These are phyloP conservation scores for Aureobasidium sp. DNA, from an alignment of 2,329 filamentous ascomycete species.

Conservation along the genomic window DNA sequence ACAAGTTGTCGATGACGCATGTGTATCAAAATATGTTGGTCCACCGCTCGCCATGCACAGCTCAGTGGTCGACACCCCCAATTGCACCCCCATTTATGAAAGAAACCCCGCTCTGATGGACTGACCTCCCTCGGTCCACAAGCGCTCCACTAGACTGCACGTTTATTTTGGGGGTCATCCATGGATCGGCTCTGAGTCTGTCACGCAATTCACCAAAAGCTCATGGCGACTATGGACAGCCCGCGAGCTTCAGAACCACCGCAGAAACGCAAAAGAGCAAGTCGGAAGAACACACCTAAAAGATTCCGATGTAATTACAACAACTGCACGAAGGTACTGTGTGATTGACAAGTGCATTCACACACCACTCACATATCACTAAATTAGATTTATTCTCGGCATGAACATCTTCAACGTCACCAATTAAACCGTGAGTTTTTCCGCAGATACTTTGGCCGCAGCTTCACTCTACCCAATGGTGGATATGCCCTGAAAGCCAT, in stretches of 20 bases:
- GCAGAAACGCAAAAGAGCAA: constrained; percentile 44
- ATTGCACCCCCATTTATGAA: not conserved
- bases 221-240: not conserved
- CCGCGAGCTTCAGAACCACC: not conserved
- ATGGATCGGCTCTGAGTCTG: not conserved
- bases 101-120: too few relatives aligned
- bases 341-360: not conserved
- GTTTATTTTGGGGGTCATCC: constrained; percentile 2
- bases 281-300: constrained; percentile 71
- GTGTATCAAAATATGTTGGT: too few relatives aligned
- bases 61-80: not conserved
- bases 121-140: too few relatives aligned
- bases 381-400: constrained; percentile 74
- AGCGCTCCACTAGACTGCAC: too few relatives aligned
- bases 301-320: constrained; percentile 63
- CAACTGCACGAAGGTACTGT: constrained; percentile 66
- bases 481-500: too few relatives aligned
- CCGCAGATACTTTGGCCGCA: too few relatives aligned
- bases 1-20: too few relatives aligned
- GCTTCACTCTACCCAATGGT: too few relatives aligned
- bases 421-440: constrained; percentile 82
- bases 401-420: constrained; percentile 89
- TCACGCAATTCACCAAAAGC: not conserved
- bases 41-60: too few relatives aligned
- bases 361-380: not conserved